Percentiles rank a stretch among this genome's conserved stretches.
Evolutionary conservation across 441 rosid genomes (phyloP).

Genomic region (Adansonia grandidieri): DNA sequence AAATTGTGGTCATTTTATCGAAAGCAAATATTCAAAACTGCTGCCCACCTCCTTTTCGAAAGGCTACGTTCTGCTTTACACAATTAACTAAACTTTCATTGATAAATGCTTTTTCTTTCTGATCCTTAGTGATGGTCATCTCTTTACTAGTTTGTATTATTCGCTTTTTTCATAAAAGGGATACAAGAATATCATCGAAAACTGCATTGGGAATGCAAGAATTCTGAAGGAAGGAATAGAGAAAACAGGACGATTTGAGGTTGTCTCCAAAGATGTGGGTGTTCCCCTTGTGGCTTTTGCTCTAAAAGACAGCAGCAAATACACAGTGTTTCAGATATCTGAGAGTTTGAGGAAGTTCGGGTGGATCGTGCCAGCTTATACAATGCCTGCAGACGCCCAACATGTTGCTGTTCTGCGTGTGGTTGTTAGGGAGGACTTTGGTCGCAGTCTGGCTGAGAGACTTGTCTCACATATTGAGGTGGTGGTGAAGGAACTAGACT

Average conservation of each 20-base stretch:
- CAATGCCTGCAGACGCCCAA: slow-evolving; percentile 74
- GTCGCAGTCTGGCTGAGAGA: slow-evolving; percentile 59
- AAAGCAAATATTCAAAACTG: no score
- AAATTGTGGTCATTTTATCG: not conserved
- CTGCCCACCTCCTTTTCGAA: not conserved
- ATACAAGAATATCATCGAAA: slow-evolving; percentile 63
- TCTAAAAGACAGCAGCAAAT: slow-evolving; percentile 56
- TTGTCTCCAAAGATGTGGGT: slow-evolving; percentile 65
- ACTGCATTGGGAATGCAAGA: slow-evolving; percentile 59
- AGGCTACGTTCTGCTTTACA: not conserved
- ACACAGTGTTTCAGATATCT: slow-evolving; percentile 59
- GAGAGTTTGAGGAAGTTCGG: slow-evolving; percentile 65
- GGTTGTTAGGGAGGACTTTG: slow-evolving; percentile 76
- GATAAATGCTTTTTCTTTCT: not conserved
- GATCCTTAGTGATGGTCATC: not conserved
- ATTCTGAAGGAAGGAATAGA: slow-evolving; percentile 59
- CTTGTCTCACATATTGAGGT: slow-evolving; percentile 54
- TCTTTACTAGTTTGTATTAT: not conserved
- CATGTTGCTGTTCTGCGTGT: slow-evolving; percentile 71
- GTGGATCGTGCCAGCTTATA: slow-evolving; percentile 82
- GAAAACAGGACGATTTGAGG: slow-evolving; percentile 54
- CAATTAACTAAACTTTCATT: not conserved
- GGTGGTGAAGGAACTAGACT: slow-evolving; percentile 56
- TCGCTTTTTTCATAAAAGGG: slow-evolving; percentile 46
- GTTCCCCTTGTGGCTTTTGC: slow-evolving; percentile 77